phyloP scores from a whole-genome alignment of 1,139 yeast species.

The Yamadazyma membranifaciens region DNA sequence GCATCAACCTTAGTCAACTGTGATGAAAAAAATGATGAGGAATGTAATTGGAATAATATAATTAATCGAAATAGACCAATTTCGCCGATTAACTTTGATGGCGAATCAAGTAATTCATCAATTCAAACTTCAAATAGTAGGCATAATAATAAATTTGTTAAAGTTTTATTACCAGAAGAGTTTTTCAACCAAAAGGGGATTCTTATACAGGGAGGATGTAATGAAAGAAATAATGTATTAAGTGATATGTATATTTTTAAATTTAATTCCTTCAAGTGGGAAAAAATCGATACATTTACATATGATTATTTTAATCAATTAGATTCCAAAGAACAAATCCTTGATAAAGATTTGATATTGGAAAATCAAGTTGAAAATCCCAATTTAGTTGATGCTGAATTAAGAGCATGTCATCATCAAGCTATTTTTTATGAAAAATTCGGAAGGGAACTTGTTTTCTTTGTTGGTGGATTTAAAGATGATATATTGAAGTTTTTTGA shows the following conservation, averaged over 20 bases:
- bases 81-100: slow-evolving; percentile 14
- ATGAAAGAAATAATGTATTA: slow-evolving; percentile 28
- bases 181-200: slow-evolving; percentile 31
- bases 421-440: slow-evolving; percentile 36
- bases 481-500: slow-evolving; percentile 37
- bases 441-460: slow-evolving; percentile 37
- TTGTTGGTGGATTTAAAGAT: slow-evolving; percentile 42
- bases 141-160: slow-evolving; percentile 6
- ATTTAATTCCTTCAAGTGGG: slow-evolving; percentile 39
- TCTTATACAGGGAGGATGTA: slow-evolving; percentile 44
- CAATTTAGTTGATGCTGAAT: slow-evolving; percentile 38
- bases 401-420: slow-evolving; percentile 43
- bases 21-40: slow-evolving; percentile 19
- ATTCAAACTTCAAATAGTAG: slow-evolving; percentile 19
- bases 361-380: slow-evolving; percentile 29
- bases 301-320: slow-evolving; percentile 36
- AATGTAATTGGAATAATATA: slow-evolving; percentile 18
- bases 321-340: slow-evolving; percentile 16
- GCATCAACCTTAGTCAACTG: slow-evolving; percentile 34
- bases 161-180: slow-evolving; percentile 16
- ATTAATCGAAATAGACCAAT: slow-evolving; percentile 10
- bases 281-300: slow-evolving; percentile 29
- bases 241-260: slow-evolving; percentile 35
- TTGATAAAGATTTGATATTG: slow-evolving; percentile 19
- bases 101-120: slow-evolving; percentile 17